Conservation (phyloP, 768 basidiomycete species). For the Trametes cinnabarina region DNA sequence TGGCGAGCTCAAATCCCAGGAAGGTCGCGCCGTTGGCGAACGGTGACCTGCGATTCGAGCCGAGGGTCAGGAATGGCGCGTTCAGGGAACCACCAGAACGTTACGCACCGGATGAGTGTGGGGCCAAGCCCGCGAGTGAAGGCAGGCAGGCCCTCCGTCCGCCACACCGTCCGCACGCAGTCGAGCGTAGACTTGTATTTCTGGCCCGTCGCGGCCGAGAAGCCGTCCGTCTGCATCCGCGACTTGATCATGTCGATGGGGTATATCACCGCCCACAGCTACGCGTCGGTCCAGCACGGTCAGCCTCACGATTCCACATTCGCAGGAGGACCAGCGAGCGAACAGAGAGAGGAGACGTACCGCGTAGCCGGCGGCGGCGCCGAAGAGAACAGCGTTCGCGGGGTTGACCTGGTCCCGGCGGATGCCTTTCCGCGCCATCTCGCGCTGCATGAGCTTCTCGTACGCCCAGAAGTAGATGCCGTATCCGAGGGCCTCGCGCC, state of each 20-base stretch:
- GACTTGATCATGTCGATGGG: conserved; percentile 97
- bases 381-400: conserved; percentile 77
- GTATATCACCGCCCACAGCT: conserved; percentile 93
- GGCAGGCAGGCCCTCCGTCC: conserved; percentile 76
- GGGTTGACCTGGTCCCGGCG: conserved; percentile 75
- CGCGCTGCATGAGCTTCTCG: conserved; percentile 86
- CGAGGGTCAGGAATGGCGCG: background rate
- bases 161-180: conserved; percentile 80
- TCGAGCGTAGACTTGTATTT: conserved; percentile 83
- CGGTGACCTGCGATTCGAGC: conserved; percentile 59
- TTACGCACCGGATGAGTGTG: conserved; percentile 78
- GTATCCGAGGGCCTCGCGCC: conserved; percentile 80
- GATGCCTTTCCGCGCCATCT: conserved; percentile 73
- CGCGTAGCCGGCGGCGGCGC: conserved; percentile 90
- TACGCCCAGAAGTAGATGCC: conserved; percentile 90
- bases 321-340: too few species aligned
- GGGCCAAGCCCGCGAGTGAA: conserved; percentile 92
- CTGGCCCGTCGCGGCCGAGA: conserved; percentile 67
- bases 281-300: conserved; percentile 3
- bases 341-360: conserved; percentile 42
- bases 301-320: background rate
- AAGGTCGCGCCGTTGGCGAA: conserved; percentile 98
- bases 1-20: conserved; percentile 93
- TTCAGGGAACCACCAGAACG: background rate
- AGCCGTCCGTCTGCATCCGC: conserved; percentile 93